These are phyloP conservation scores for Rhodotorula diobovata DNA, from an alignment of 768 basidiomycete genomes.

Conservation along the genomic window DNA sequence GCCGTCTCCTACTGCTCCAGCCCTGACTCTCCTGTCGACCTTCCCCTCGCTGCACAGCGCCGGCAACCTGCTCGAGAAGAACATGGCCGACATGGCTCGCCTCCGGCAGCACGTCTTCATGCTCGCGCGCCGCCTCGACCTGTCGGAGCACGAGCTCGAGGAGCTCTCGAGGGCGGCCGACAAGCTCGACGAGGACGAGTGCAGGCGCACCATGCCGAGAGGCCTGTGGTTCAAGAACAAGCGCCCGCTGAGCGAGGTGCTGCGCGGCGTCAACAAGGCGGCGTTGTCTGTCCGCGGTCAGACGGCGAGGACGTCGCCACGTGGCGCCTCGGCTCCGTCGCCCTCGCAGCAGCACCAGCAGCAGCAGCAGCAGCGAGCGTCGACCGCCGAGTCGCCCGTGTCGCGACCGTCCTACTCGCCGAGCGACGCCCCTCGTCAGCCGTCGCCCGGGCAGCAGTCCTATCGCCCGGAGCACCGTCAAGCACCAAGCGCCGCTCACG, in stretches of 20 bases:
- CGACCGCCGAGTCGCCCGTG: no score
- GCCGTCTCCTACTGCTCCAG: neutral
- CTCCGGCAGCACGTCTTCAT: neutral
- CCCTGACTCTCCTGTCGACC: neutral
- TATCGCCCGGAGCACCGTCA: no score
- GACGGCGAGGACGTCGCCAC: no score
- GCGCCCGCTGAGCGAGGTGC: neutral
- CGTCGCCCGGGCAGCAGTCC: no score
- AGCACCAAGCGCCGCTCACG: no score
- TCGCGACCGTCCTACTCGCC: no score
- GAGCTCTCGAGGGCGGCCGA: neutral
- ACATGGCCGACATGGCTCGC: constrained; percentile 7
- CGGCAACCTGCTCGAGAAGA: neutral
- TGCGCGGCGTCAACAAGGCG: neutral
- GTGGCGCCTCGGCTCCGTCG: no score
- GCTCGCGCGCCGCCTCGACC: neutral
- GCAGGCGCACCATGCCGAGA: neutral
- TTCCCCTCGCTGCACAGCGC: neutral
- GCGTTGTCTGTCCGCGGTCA: no score
- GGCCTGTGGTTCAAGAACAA: neutral
- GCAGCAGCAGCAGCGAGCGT: no score
- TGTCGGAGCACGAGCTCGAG: constrained; percentile 2
- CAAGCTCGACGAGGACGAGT: neutral
- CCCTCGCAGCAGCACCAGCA: no score
- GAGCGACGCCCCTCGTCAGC: no score